Evolutionary conservation across 83 land plant species (phyloP).

Genomic region (Isoetes engelmannii): DNA sequence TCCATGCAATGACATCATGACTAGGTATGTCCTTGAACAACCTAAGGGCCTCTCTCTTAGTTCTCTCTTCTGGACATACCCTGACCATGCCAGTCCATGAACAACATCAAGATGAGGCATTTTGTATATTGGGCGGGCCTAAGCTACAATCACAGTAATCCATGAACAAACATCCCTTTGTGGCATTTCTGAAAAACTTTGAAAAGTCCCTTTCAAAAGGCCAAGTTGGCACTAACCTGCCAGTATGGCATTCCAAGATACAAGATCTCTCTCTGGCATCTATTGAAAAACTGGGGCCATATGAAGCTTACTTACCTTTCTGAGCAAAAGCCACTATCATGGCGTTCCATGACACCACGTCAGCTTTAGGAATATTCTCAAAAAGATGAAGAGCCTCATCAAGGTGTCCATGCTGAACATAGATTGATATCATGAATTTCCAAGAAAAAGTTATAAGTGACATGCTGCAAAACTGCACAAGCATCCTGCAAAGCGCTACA

Average conservation of each 20-base stretch:
- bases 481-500: not conserved
- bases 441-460: not conserved
- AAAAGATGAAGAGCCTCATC: conserved; percentile 4
- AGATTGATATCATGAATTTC: not conserved
- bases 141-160: too few relatives aligned
- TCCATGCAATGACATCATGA: not conserved
- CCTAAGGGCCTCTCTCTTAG: not conserved
- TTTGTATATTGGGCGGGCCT: too few relatives aligned
- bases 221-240: conserved; percentile 1
- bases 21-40: not conserved
- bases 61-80: too few relatives aligned
- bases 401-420: not conserved
- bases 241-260: not conserved
- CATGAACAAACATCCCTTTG: not conserved
- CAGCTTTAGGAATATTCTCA: not conserved
- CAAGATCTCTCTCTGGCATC: not conserved
- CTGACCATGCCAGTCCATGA: too few relatives aligned
- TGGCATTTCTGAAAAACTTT: too few relatives aligned
- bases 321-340: conserved; percentile 1
- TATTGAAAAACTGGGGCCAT: not conserved
- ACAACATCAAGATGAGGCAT: too few relatives aligned
- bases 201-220: not conserved
- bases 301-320: not conserved
- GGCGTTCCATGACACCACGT: conserved; percentile 1
- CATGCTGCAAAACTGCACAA: not conserved